A percentile compares a stretch with the other conserved stretches of the same genome.
Evolutionary conservation across 306 rosid genomes (phyloP).

Genomic region (Quercus engelmannii): DNA sequence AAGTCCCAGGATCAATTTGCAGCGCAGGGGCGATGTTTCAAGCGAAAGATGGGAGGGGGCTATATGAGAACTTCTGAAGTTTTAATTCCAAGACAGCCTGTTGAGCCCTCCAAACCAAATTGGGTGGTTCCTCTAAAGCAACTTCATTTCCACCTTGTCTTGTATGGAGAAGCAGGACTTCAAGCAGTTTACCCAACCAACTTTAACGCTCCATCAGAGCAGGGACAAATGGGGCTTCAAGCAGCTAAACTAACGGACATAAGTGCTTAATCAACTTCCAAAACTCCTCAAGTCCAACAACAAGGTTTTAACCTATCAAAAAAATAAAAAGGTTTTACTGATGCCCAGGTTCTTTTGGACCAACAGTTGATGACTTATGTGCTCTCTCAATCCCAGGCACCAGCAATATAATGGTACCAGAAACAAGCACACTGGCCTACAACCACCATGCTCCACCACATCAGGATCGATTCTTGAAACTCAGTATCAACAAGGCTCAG

Average conservation of each 20-base stretch:
- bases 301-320: no score
- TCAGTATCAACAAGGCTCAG: slow-evolving; percentile 11
- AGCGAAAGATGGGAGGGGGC: slow-evolving; percentile 64
- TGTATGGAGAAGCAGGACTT: slow-evolving; percentile 44
- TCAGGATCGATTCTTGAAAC: slow-evolving; percentile 2
- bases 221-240: slow-evolving; percentile 50
- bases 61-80: slow-evolving; percentile 46
- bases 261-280: slow-evolving; percentile 33
- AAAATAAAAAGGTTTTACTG: slow-evolving; percentile 31
- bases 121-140: slow-evolving; percentile 44
- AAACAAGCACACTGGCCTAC: slow-evolving; percentile 2
- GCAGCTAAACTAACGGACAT: slow-evolving; percentile 39
- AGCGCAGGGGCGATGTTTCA: slow-evolving; percentile 47
- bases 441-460: background rate
- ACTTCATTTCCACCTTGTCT: slow-evolving; percentile 41
- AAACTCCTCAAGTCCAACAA: slow-evolving; percentile 21
- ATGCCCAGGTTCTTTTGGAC: slow-evolving; percentile 71
- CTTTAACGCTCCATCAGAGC: slow-evolving; percentile 9
- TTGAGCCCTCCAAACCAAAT: slow-evolving; percentile 46
- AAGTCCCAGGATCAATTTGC: slow-evolving; percentile 32
- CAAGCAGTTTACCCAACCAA: slow-evolving; percentile 51
- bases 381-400: slow-evolving; percentile 39
- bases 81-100: slow-evolving; percentile 29
- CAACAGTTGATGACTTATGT: slow-evolving; percentile 58
- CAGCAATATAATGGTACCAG: slow-evolving; percentile 16